A percentile compares a stretch with the other conserved stretches of the same genome.
phyloP scores from a whole-genome alignment of 2,329 filamentous ascomycete species.

The Penicillium sclerotiorum region DNA sequence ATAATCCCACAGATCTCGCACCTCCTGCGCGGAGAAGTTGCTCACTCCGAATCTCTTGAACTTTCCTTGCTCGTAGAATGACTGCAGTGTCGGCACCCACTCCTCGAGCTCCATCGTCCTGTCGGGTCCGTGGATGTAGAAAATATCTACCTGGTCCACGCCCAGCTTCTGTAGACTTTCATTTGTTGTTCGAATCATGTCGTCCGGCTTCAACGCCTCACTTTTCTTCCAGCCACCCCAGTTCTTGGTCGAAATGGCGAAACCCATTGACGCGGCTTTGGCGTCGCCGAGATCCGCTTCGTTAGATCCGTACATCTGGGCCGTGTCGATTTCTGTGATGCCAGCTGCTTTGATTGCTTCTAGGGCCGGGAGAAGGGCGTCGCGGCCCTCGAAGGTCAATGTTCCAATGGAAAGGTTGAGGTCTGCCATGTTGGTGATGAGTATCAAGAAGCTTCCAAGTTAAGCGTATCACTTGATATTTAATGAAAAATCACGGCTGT shows the following conservation, averaged over 20 bases:
- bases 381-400: not conserved
- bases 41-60: constrained; percentile 42
- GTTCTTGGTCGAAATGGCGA: constrained; percentile 51
- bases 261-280: constrained; percentile 43
- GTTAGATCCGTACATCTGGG: constrained; percentile 40
- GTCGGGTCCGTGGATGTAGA: constrained; percentile 27
- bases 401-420: not conserved
- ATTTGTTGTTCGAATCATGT: not conserved
- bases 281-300: constrained; percentile 47
- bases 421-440: not conserved
- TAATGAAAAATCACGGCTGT: too few species aligned
- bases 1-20: constrained; percentile 36
- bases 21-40: constrained; percentile 35
- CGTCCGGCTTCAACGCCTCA: constrained; percentile 6
- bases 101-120: constrained; percentile 4
- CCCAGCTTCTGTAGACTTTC: constrained; percentile 7
- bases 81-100: not conserved
- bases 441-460: not conserved
- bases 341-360: not conserved
- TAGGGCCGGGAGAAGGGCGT: not conserved
- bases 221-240: constrained; percentile 40
- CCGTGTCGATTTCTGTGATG: constrained; percentile 10
- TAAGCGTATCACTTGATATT: too few species aligned
- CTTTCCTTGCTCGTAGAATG: not conserved
- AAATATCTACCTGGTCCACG: constrained; percentile 6